Evolutionary conservation across 345 rosid species (phyloP).

Genomic region (Brassica rapa): DNA sequence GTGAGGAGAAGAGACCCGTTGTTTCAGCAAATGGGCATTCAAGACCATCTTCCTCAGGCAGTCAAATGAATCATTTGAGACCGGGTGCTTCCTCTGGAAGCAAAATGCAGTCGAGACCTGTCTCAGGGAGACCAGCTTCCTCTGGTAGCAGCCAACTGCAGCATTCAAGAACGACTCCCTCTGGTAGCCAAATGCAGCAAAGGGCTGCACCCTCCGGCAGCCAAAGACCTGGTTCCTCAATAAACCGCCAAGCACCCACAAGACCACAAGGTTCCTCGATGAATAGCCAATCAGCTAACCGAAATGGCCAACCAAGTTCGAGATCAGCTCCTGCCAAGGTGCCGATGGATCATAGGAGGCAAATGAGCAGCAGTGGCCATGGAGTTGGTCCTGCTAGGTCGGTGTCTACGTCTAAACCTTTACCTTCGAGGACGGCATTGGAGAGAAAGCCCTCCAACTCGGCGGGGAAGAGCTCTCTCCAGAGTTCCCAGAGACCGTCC

Average conservation of each 20-base stretch:
- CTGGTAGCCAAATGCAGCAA: slow-evolving; percentile 34
- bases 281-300: slow-evolving; percentile 43
- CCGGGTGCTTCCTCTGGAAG: slow-evolving; percentile 31
- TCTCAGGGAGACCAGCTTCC: slow-evolving; percentile 25
- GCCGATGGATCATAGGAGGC: slow-evolving; percentile 55
- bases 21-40: slow-evolving; percentile 41
- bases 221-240: slow-evolving; percentile 31
- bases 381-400: slow-evolving; percentile 65
- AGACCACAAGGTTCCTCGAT: slow-evolving; percentile 29
- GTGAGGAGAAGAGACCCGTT: slow-evolving; percentile 51
- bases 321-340: slow-evolving; percentile 48
- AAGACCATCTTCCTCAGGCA: slow-evolving; percentile 39
- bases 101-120: slow-evolving; percentile 36
- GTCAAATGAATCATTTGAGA: slow-evolving; percentile 36
- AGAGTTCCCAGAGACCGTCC: slow-evolving; percentile 45
- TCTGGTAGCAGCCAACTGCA: slow-evolving; percentile 27
- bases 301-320: slow-evolving; percentile 47
- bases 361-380: slow-evolving; percentile 44
- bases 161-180: slow-evolving; percentile 15
- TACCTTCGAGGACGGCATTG: slow-evolving; percentile 41
- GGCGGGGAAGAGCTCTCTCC: slow-evolving; percentile 40
- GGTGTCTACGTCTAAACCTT: slow-evolving; percentile 41
- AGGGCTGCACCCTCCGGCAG: slow-evolving; percentile 15
- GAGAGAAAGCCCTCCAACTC: slow-evolving; percentile 51
- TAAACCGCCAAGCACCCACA: slow-evolving; percentile 36